phyloP scores from a whole-genome alignment of 148 eudicot species.

The Nepenthes gracilis region DNA sequence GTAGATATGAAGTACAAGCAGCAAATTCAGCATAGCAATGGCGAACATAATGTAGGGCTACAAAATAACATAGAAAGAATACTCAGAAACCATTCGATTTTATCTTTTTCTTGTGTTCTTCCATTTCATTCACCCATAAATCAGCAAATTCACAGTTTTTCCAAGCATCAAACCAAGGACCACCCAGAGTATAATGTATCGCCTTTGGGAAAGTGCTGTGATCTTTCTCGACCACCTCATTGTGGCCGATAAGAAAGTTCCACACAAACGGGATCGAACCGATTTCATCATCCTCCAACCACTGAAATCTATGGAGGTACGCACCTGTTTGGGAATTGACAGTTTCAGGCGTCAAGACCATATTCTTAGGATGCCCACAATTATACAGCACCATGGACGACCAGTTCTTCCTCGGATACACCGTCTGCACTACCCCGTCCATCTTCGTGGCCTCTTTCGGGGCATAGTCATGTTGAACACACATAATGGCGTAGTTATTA shows the following conservation, averaged over 20 bases:
- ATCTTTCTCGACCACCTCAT: conserved; percentile 58
- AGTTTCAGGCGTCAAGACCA: conserved; percentile 52
- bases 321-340: conserved; percentile 71
- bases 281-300: conserved; percentile 85
- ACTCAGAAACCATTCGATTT: neutral
- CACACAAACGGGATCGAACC: conserved; percentile 81
- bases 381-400: conserved; percentile 95
- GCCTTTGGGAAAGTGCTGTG: conserved; percentile 55
- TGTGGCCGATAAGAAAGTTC: conserved; percentile 96
- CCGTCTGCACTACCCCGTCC: conserved; percentile 93
- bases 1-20: no score
- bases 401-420: conserved; percentile 97
- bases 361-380: conserved; percentile 76
- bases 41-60: neutral
- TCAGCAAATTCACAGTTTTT: conserved; percentile 83
- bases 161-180: conserved; percentile 96
- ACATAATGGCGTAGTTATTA: conserved; percentile 80
- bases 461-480: conserved; percentile 90
- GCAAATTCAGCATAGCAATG: no score
- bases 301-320: conserved; percentile 73
- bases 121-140: conserved; percentile 11
- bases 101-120: conserved; percentile 29
- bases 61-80: neutral
- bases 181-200: conserved; percentile 87
- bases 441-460: conserved; percentile 93